phyloP scores from a whole-genome alignment of 1,139 yeast species.

The Yamadazyma diddensiae region DNA sequence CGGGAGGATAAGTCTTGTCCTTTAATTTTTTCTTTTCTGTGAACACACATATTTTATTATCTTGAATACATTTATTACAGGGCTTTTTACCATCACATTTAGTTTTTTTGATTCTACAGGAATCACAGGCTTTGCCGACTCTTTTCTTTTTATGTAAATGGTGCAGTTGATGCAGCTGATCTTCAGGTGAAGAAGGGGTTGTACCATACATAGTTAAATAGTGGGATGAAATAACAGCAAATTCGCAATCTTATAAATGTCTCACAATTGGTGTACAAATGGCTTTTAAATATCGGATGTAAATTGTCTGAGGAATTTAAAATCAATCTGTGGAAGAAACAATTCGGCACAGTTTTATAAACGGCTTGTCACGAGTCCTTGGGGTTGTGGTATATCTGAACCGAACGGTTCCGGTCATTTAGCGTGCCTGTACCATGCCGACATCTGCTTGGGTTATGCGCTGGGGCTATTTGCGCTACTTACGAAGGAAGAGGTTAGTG shows the following conservation, averaged over 20 bases:
- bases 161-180: conserved; percentile 16
- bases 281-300: no score
- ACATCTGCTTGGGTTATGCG: no score
- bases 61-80: conserved; percentile 64
- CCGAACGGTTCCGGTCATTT: no score
- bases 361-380: no score
- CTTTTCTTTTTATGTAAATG: conserved; percentile 51
- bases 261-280: no score
- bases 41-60: conserved; percentile 73
- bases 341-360: no score
- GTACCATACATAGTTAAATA: conserved; percentile 5
- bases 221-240: not conserved
- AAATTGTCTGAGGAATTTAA: no score
- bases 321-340: no score
- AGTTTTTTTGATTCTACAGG: conserved; percentile 71
- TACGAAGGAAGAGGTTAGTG: no score
- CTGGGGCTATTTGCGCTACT: no score
- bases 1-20: conserved; percentile 61
- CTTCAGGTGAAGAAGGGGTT: conserved; percentile 15
- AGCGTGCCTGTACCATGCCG: no score
- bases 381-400: no score
- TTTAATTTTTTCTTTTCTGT: conserved; percentile 62
- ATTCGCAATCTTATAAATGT: not conserved
- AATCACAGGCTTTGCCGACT: conserved; percentile 80
- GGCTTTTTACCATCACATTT: conserved; percentile 80